Base-by-base conservation (phyloP, 495 filamentous ascomycete genomes). In the Astrothelium macrocarpum region DNA sequence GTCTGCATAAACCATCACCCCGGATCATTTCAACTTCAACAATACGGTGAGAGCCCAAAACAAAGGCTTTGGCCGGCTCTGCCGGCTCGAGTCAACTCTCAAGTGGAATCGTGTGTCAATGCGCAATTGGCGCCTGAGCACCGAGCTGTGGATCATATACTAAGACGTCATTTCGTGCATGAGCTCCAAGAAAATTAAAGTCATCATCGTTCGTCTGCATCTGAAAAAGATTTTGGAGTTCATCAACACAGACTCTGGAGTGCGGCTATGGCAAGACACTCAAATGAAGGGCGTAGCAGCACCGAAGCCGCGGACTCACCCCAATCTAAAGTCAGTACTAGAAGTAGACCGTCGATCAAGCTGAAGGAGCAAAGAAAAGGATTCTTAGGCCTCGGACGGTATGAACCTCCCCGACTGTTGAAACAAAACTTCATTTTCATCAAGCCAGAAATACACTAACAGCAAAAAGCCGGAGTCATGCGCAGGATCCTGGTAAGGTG, bases 1-100 rank as follows among this genome's bases (percentile, higher is more conserved):
- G 49, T 56, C 26, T 56, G 49, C 49, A 56, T 56, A 56, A 56
- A 56, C 49, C 20, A 20, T 56, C 49, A 56, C 49, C 49, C 49
- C 49, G 49, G 49, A 56, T 56, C 49, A 10, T 56, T 29, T 56
- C 49, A 29, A 56, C 49, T 7, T 56, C 49, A 56, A 56, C 26
- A 25, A 56, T 9, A 29, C 49, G 49, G 49, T 56, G 49, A 56
- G 49, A 56, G 12, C 49, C 49, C 29, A 28, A 56, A 16, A 26
- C 5, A 29, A 26, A 3, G 49, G 45, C 45, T 49, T 49, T 49
- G 45, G 49, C 20, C 25, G 20, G 7, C 49, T 20, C 25, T 56
- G 25, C 14, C 20, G 5, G 34, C 45, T 25, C 11, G 23, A n/a
- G n/a, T n/a, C n/a, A n/a, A n/a, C n/a, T n/a, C n/a, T 29, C 20